Percentiles rank a stretch among this genome's conserved stretches.
phyloP scores from a whole-genome alignment of 2,329 filamentous ascomycete species.

The Beauveria varroae region DNA sequence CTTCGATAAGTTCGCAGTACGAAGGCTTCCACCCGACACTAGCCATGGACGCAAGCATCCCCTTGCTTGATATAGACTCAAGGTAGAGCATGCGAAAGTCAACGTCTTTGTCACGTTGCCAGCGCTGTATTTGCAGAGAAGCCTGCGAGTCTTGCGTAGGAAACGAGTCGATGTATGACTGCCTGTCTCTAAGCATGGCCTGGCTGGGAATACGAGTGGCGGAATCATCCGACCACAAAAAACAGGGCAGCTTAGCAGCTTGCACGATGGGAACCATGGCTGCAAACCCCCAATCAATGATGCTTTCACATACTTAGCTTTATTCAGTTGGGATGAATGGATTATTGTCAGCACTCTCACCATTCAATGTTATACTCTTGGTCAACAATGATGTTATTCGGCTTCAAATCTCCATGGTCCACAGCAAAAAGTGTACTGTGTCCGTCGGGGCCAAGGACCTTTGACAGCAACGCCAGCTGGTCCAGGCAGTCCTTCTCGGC shows the following conservation, averaged over 20 bases:
- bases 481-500: slow-evolving; percentile 1
- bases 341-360: not conserved
- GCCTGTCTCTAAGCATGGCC: not conserved
- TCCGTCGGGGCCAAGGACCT: not conserved
- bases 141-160: not conserved
- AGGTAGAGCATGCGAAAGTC: slow-evolving; percentile 7
- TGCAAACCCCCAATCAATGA: slow-evolving; percentile 4
- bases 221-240: slow-evolving; percentile 4
- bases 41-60: slow-evolving; percentile 8
- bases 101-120: slow-evolving; percentile 1
- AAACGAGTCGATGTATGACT: not conserved
- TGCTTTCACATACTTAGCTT: not conserved
- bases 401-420: slow-evolving; percentile 4
- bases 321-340: not conserved
- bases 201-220: not conserved
- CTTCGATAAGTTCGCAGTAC: slow-evolving; percentile 8
- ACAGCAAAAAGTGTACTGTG: slow-evolving; percentile 1
- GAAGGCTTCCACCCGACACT: slow-evolving; percentile 6
- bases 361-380: not conserved
- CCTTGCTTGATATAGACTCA: not conserved
- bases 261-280: slow-evolving; percentile 5
- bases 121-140: not conserved
- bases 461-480: slow-evolving; percentile 1
- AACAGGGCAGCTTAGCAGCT: slow-evolving; percentile 3
- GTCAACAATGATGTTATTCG: slow-evolving; percentile 2